Percentiles rank a stretch among this genome's conserved stretches.
Evolutionary conservation across 1,284 basidiomycete genomes (phyloP).

Genomic region (Fistulina hepatica): DNA sequence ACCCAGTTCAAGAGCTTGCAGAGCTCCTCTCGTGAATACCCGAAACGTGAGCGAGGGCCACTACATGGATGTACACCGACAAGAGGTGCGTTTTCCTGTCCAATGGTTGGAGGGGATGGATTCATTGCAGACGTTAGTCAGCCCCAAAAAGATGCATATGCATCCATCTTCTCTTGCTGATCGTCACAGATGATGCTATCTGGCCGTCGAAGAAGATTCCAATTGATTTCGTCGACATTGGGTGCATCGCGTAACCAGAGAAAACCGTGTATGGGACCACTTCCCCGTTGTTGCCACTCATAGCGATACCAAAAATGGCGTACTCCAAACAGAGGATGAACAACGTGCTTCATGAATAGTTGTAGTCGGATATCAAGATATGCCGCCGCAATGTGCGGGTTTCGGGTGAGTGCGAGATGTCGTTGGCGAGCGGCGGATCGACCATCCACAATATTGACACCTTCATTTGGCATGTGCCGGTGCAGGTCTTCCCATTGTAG

Average conservation of each 20-base stretch:
- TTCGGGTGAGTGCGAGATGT: slow-evolving; percentile 14
- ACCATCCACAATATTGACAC: too few species aligned
- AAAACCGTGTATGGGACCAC: slow-evolving; percentile 20
- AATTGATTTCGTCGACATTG: slow-evolving; percentile 10
- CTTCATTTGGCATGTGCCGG: slow-evolving; percentile 18
- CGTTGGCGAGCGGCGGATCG: slow-evolving; percentile 8
- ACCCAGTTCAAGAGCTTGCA: slow-evolving; percentile 16
- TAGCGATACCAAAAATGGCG: slow-evolving; percentile 19
- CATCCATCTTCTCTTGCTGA: slow-evolving; percentile 8
- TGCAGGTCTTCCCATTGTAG: slow-evolving; percentile 22
- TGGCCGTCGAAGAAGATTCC: slow-evolving; percentile 1
- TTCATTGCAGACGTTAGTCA: slow-evolving; percentile 11
- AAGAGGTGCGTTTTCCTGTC: slow-evolving; percentile 11
- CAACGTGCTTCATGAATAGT: slow-evolving; percentile 13
- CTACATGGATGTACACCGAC: slow-evolving; percentile 12
- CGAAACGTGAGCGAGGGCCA: slow-evolving; percentile 3
- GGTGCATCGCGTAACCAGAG: slow-evolving; percentile 17
- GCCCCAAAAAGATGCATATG: slow-evolving; percentile 13
- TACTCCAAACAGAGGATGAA: slow-evolving; percentile 9
- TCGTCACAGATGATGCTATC: slow-evolving; percentile 4
- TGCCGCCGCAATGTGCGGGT: slow-evolving; percentile 17
- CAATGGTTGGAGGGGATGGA: slow-evolving; percentile 10
- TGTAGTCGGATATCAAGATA: slow-evolving; percentile 17
- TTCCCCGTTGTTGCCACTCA: slow-evolving; percentile 20
- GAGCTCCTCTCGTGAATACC: slow-evolving; percentile 17